Conservation (phyloP, 306 rosid genomes). For the Potentilla sterilis region DNA sequence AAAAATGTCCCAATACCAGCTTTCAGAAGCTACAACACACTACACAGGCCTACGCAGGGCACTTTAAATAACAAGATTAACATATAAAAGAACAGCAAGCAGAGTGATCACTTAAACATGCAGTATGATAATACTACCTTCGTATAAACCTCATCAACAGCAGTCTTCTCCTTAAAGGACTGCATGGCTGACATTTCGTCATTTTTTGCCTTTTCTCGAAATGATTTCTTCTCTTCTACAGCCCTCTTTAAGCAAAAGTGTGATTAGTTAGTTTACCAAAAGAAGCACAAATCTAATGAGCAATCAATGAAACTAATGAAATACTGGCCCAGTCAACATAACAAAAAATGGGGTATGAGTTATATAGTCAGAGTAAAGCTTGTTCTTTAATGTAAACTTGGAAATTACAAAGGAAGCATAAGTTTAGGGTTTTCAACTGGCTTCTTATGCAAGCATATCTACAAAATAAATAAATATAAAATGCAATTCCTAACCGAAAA, state of each 20-base stretch:
- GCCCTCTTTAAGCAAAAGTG: constrained; percentile 56
- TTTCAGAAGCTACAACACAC: not conserved
- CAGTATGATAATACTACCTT: constrained; percentile 49
- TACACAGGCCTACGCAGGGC: not conserved
- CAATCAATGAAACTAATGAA: constrained; percentile 15
- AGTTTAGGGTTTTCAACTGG: not conserved
- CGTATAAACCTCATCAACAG: constrained; percentile 60
- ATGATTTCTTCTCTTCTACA: constrained; percentile 70
- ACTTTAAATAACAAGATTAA: not conserved
- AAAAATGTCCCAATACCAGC: not conserved
- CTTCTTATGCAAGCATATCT: not conserved
- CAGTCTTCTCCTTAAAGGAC: constrained; percentile 60
- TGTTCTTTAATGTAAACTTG: not conserved
- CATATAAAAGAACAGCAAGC: not conserved
- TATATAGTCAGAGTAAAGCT: not conserved
- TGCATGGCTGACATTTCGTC: constrained; percentile 79
- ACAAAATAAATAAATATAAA: not conserved
- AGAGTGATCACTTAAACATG: not conserved
- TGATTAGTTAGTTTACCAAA: constrained; percentile 14
- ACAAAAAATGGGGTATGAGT: not conserved
- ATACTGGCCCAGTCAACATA: not conserved
- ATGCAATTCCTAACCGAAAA: not conserved
- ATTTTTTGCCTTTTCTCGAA: constrained; percentile 69
- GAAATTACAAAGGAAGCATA: not conserved
- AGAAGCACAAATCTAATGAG: not conserved